These are phyloP conservation scores for Nadsonia starkeyi-henricii DNA, from an alignment of 1,139 yeast genomes.

Conservation along the genomic window DNA sequence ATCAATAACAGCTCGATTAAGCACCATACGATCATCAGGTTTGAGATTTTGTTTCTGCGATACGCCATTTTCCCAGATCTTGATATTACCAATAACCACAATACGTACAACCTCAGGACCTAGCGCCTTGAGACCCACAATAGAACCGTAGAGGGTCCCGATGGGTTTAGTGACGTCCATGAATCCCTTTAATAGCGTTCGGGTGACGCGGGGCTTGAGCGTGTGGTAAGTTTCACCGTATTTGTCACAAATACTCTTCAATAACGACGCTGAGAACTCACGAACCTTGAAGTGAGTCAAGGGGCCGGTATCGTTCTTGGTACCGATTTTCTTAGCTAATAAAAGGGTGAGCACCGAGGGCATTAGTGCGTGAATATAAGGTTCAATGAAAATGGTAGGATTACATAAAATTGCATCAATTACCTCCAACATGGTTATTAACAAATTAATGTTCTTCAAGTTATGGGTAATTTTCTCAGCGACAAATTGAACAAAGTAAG, in stretches of 20 bases:
- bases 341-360: slow-evolving; percentile 86
- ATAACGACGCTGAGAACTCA: slow-evolving; percentile 74
- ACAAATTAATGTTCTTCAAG: slow-evolving; percentile 53
- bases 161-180: slow-evolving; percentile 65
- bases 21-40: not conserved
- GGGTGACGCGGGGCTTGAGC: slow-evolving; percentile 82
- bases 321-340: slow-evolving; percentile 82
- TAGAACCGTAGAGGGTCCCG: slow-evolving; percentile 88
- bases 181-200: slow-evolving; percentile 83
- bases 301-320: slow-evolving; percentile 22
- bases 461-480: slow-evolving; percentile 93
- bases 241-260: slow-evolving; percentile 59
- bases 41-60: not conserved
- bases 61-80: slow-evolving; percentile 42
- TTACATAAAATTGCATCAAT: slow-evolving; percentile 76
- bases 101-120: slow-evolving; percentile 85
- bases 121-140: slow-evolving; percentile 67
- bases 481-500: slow-evolving; percentile 88
- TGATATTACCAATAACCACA: slow-evolving; percentile 68
- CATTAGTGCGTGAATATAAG: slow-evolving; percentile 91
- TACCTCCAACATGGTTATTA: slow-evolving; percentile 84
- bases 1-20: not conserved
- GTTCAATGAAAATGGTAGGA: slow-evolving; percentile 79
- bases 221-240: slow-evolving; percentile 85
- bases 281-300: slow-evolving; percentile 33